Base-by-base conservation (phyloP, 2,329 filamentous ascomycete genomes). In the Penicillium sp. region DNA sequence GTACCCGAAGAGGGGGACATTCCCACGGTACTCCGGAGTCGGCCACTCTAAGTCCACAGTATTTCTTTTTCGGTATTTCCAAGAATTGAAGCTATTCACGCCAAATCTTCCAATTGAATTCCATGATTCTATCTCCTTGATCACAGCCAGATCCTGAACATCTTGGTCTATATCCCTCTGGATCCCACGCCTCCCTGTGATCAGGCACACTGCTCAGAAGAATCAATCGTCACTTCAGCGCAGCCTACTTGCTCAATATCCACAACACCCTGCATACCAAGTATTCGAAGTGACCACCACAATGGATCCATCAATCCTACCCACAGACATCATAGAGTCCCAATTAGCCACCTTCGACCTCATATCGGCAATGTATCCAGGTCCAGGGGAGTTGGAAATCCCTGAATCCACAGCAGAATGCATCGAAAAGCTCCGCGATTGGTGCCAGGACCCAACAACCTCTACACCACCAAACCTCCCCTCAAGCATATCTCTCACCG, bases 321-420 rank as follows among this genome's bases (percentile, higher is more conserved):
- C 80, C 0, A 66, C 67, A n/a, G 80, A 83, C 7, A 62, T 82
- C 1, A 73, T 83, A 66, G 79, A 81, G 59, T 71, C 78, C 12
- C 82, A 83, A 68, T 68, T 84, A 11, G 78, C 77, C 1, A 80
- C 80, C 55, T 74, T 84, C 37, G 82, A 84, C 53, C 79, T 85
- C n/a, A 69, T 85, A 2, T 70, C 75, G 63, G 81, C 82, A 10
- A 85, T 85, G 83, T 85, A 82, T 60, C 76, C 78, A 0, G 67
- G 68, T 0, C 59, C 67, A 0, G 67, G 65, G 0, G 79, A 83
- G 14, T 69, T 81, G 1, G 81, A 82, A 1, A 67, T 72, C 4
- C 70, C 79, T 2, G 74, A 67, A n/a, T 72, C 79, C 8, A 75
- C 70, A 34, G 57, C 60, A 2, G 57, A 70, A 11, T 68, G 62